Conservation (phyloP, 2,329 filamentous ascomycete species). For the Fusarium oxysporum region DNA sequence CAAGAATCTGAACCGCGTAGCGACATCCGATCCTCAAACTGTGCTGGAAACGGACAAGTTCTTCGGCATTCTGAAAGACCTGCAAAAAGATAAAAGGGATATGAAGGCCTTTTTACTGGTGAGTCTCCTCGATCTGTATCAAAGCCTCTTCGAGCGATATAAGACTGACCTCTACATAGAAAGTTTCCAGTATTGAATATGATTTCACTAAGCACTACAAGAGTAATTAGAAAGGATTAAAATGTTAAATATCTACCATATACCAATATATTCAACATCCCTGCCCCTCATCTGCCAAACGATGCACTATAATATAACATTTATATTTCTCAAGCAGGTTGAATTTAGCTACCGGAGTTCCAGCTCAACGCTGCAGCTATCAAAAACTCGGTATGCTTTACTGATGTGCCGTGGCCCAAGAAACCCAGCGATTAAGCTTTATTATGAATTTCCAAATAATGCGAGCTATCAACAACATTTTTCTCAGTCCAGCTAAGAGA, state of each 20-base stretch:
- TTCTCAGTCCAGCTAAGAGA: background rate
- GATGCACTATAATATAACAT: fast-evolving
- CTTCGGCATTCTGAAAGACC: background rate
- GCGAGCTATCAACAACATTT: no score
- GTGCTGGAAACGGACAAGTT: constrained; percentile 6
- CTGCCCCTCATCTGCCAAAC: background rate
- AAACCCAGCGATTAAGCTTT: no score
- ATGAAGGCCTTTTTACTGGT: background rate
- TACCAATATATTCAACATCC: no score
- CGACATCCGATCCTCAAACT: background rate
- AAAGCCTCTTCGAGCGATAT: no score
- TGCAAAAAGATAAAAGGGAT: fast-evolving
- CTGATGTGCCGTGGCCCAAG: no score
- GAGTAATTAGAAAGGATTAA: no score
- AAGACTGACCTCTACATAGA: no score
- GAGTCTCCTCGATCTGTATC: background rate
- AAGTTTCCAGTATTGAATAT: background rate
- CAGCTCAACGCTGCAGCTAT: no score
- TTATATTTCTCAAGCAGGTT: fast-evolving
- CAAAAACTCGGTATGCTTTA: no score
- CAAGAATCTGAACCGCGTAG: constrained; percentile 7
- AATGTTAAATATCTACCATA: no score
- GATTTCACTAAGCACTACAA: background rate
- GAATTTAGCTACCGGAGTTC: background rate
- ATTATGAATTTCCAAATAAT: no score